phyloP scores from a whole-genome alignment of 129 eudicot genomes.

The Arctium lappa region DNA sequence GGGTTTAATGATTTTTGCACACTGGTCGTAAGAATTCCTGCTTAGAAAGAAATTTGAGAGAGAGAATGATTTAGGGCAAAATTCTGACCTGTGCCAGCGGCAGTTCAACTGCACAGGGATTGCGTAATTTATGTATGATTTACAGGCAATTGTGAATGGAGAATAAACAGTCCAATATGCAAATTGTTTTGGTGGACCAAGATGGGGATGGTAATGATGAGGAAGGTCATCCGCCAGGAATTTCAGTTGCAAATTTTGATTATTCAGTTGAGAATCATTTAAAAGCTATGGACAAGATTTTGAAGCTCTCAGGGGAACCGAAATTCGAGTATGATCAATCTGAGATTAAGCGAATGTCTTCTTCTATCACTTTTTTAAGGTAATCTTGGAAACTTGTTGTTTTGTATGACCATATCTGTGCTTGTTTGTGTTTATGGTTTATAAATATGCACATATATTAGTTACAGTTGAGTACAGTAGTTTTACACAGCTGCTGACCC shows the following conservation, averaged over 20 bases:
- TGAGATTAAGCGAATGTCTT: conserved; percentile 53
- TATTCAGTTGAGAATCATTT: conserved; percentile 67
- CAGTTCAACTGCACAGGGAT: neutral
- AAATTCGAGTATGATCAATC: conserved; percentile 29
- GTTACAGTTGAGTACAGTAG: neutral
- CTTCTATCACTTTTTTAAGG: conserved; percentile 70
- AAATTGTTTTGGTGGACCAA: neutral
- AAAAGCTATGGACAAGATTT: conserved; percentile 43
- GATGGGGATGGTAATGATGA: neutral
- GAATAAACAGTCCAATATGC: conserved; percentile 9
- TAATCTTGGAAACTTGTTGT: conserved; percentile 1
- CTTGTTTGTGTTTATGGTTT: neutral
- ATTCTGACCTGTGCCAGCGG: neutral
- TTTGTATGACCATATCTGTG: neutral
- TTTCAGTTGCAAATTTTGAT: conserved; percentile 52
- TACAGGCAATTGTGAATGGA: conserved; percentile 1
- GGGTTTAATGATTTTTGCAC: too few species aligned
- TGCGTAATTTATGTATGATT: neutral
- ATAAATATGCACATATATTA: neutral
- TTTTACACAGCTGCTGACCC: neutral
- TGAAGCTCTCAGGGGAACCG: conserved; percentile 47
- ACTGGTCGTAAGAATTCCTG: too few species aligned
- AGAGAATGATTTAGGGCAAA: neutral
- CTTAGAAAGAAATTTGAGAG: too few species aligned
- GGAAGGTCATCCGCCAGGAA: conserved; percentile 14